Conservation (phyloP, 164 flowering plant species). For the Paratinospora sagittata region DNA sequence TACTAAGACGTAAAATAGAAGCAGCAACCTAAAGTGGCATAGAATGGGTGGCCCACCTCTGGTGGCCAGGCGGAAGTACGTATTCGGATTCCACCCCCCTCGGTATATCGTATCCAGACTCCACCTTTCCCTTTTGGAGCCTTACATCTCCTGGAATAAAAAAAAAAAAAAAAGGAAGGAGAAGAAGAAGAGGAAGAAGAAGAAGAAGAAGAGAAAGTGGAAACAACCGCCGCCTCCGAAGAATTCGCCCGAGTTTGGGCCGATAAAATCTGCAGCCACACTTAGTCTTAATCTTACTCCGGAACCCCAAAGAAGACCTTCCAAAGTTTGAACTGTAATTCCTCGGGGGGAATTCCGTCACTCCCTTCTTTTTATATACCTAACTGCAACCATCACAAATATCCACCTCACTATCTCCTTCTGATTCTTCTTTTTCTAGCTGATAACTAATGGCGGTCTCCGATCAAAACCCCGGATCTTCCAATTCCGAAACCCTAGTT, state of each 20-base stretch:
- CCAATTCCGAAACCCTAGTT: conserved; percentile 20
- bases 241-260: neutral
- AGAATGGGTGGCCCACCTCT: too few relatives aligned
- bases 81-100: too few relatives aligned
- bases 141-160: too few relatives aligned
- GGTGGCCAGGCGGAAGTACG: too few relatives aligned
- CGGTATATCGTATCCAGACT: too few relatives aligned
- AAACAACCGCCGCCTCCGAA: neutral
- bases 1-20: too few relatives aligned
- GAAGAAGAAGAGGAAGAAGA: too few relatives aligned
- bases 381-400: neutral
- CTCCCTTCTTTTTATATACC: neutral
- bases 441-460: neutral
- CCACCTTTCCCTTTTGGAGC: too few relatives aligned
- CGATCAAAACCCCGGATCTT: neutral
- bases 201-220: too few relatives aligned
- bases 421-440: neutral
- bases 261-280: neutral
- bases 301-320: too few relatives aligned
- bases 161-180: neutral
- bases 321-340: neutral
- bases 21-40: too few relatives aligned
- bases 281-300: too few relatives aligned
- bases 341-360: neutral
- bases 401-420: neutral